Base-by-base conservation (phyloP, 805 yeast genomes). In the Candida anglica region DNA sequence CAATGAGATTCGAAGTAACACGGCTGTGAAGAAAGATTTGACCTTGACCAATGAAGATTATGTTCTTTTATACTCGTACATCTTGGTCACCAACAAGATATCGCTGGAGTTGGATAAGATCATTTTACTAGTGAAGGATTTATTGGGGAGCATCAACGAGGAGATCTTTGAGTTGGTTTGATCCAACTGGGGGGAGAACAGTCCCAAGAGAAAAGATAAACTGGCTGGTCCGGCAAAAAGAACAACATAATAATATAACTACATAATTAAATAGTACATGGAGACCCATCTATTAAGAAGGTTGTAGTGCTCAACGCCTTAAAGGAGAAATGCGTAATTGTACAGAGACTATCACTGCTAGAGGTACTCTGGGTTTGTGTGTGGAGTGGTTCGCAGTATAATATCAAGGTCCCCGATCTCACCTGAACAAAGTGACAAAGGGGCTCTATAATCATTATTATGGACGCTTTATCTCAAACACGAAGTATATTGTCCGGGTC, bases 31-130 rank as follows among this genome's bases (percentile, higher is more conserved):
- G 21, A 43, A 47, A 23, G 55, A 58, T 6, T 53, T 60, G 27
- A 41, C 49, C 14, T 51, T 78, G 27, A 61, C 71, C 8, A 81
- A 82, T 47, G 84, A 81, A 40, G 94, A 86, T 46, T 86, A 83
- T 51, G 86, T 86, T 15, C 58, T 86, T 46, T 67, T 86, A 32
- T 86, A 85, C 50, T 76, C 89, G 0, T 86, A 85, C 53, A 71
- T 81, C 30, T 64, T 86, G 52, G 89, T 83, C 15, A 78, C 89
- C 0, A 65, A 80, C 25, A 74, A 81, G 2, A 76, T 86, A 27
- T 70, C 81, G 4, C 73, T 75, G 27, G 87, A 83, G 49, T 58
- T 86, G 43, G 77, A 79, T 39, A 69, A 60, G 28, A 71, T 86
- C 22, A 69, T 81, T 29, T 61, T 56, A 1, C 56, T 70, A 15